Base-by-base conservation (phyloP, 306 rosid species). In the Dryas octopetala region DNA sequence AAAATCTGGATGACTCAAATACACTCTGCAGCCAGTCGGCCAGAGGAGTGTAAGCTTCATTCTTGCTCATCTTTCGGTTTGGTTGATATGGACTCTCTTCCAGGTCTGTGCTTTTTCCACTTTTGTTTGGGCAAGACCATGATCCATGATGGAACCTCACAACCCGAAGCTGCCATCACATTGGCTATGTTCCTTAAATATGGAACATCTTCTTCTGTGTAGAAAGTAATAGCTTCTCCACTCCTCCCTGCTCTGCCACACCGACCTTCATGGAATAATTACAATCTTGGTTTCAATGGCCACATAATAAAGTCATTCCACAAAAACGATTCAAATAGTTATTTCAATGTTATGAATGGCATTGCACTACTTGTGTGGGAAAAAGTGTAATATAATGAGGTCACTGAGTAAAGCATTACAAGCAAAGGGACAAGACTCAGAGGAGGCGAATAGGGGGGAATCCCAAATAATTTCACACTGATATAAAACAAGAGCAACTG, bases 211-310 rank as follows among this genome's bases (percentile, higher is more conserved):
- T 85, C 93, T 78, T 92, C 96, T 9, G 99, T 85, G 84, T 89
- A 95, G 74, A 90, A 85, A 47, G 99, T 95, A 65, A 92, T 86
- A 3, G 99, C 98, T 86, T 90, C 92, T 41, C 99, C 99, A 9
- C 77, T 83, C 83, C 97, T 90, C 76, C 97, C 99, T 9, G 99
- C 99, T 89, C 99, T 81, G 64, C 99, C 99, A 64, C 97, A 85
- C 16, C 96, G 99, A 79, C 99, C 99, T 95, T 78, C 76, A 72
- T 55, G 47, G 74, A 87, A 40, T 63, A 65, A 57, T 47, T 76
- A 62, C 54, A 76, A 71, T 44, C 54, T 47, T 47, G 40, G 76
- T 38, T 44, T 73, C 73, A 85, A 65, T 17, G 52, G 5, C 60
- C 73, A 23, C 66, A 54, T 7, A 62, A 6, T 9, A 66, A 6